These are phyloP conservation scores for Pleurozium schreberi DNA, from an alignment of 225 moss, liverwort and hornwort genomes.

Conservation along the genomic window DNA sequence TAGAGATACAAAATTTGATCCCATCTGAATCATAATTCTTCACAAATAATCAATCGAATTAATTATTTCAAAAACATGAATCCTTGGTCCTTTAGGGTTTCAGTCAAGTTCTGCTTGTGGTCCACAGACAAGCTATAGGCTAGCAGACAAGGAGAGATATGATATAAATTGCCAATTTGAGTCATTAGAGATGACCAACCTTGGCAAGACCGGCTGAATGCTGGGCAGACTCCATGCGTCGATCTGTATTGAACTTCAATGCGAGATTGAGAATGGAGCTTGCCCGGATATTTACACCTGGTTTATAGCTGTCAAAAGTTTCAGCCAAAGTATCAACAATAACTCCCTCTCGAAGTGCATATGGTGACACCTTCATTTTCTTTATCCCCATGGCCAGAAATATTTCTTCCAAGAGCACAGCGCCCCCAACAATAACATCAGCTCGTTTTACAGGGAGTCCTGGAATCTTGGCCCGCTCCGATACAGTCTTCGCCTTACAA, in stretches of 20 bases:
- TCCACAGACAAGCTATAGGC: not conserved
- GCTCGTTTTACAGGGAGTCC: conserved; percentile 50
- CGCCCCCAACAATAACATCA: conserved; percentile 51
- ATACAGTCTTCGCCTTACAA: conserved; percentile 44
- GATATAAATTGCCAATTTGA: not conserved
- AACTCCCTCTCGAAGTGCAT: conserved; percentile 51
- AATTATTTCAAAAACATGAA: not conserved
- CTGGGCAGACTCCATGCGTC: conserved; percentile 47
- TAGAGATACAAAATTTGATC: not conserved
- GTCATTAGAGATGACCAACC: conserved; percentile 3
- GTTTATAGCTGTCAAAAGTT: conserved; percentile 28
- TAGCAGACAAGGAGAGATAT: not conserved
- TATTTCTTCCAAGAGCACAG: conserved; percentile 53
- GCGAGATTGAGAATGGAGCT: conserved; percentile 43
- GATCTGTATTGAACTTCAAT: conserved; percentile 48
- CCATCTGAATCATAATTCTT: not conserved
- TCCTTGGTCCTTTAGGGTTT: not conserved
- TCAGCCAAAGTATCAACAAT: conserved; percentile 48
- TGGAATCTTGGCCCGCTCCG: conserved; percentile 50
- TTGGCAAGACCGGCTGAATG: conserved; percentile 50
- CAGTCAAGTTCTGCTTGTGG: not conserved
- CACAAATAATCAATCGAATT: not conserved
- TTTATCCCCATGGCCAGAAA: conserved; percentile 38
- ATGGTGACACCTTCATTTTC: conserved; percentile 49
- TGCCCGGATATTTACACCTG: conserved; percentile 41